Evolutionary conservation across 1,284 basidiomycete genomes (phyloP), one percentile per base, ranked within the genome.

Genomic region (Heterobasidion annosum): DNA sequence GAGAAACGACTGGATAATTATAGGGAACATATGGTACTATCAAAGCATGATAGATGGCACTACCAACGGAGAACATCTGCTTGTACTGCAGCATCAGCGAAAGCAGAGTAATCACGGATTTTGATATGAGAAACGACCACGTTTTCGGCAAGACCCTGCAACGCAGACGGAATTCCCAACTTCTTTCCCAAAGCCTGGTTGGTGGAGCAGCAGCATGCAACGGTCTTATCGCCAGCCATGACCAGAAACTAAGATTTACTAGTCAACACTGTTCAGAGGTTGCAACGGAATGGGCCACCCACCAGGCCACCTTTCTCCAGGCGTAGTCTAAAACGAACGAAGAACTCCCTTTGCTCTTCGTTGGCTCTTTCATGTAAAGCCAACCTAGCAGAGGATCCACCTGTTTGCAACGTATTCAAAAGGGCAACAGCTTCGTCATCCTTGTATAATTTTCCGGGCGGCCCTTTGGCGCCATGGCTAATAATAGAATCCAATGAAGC

Each of bases 381-480:
- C 32, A 78, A 71, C 55, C 72, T 68, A 2, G 78, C 79, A 12
- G 73, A 75, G n/a, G 73, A 64, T 3, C 79, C 78, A 15, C 69
- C 71, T n/a, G 74, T 71, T 45, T 76, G 74, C 42, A 85, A 61
- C 13, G 78, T 71, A 53, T 72, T 67, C 33, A 82, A 66, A 50
- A 85, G 65, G n/a, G 67, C 59, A 18, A 69, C 61, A 7, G 78
- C 76, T 50, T 73, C 66, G 16, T 70, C 64, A 34, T 65, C 60
- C 44, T 64, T 64, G 60, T 83, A 85, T 58, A 85, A 80, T 60
- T 79, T 74, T 34, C 81, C 82, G 1, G 80, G 74, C 15, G 74
- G 71, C 34, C 71, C 70, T 46, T 67, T 71, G 10, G 64, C 58
- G 44, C 62, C 64, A 25, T 67, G 62, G 51, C 71, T 71, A 13